Conservation (phyloP, 805 yeast genomes). For the Schizosaccharomyces japonicus region DNA sequence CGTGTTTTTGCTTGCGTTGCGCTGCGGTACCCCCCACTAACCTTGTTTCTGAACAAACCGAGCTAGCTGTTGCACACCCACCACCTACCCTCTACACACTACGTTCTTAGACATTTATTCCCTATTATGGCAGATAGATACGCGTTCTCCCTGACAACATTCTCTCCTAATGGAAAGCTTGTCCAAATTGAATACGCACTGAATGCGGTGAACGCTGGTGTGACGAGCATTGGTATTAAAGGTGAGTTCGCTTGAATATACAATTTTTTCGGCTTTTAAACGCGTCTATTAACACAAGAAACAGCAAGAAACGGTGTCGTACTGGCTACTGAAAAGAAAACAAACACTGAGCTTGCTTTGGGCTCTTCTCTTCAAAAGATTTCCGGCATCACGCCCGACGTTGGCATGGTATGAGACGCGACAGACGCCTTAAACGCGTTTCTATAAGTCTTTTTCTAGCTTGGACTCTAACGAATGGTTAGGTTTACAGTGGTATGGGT, state of each 20-base stretch:
- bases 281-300: too few relatives aligned
- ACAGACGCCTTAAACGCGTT: too few relatives aligned
- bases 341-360: conserved; percentile 54
- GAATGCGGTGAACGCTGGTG: conserved; percentile 94
- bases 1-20: too few relatives aligned
- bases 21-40: too few relatives aligned
- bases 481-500: conserved; percentile 78
- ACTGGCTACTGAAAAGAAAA: conserved; percentile 84
- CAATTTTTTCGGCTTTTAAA: too few relatives aligned
- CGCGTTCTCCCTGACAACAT: conserved; percentile 88
- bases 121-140: conserved; percentile 79
- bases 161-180: conserved; percentile 93
- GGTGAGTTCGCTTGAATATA: conserved; percentile 13
- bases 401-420: conserved; percentile 75
- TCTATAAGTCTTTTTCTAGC: too few relatives aligned
- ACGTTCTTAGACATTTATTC: neutral
- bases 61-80: too few relatives aligned
- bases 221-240: conserved; percentile 79
- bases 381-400: conserved; percentile 70
- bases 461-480: neutral
- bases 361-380: conserved; percentile 56
- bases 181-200: conserved; percentile 95
- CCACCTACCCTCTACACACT: too few relatives aligned
- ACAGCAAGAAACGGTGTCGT: conserved; percentile 89
- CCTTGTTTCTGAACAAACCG: too few relatives aligned